Conservation (phyloP, 306 rosid genomes). For the Inga leiocalycina region DNA sequence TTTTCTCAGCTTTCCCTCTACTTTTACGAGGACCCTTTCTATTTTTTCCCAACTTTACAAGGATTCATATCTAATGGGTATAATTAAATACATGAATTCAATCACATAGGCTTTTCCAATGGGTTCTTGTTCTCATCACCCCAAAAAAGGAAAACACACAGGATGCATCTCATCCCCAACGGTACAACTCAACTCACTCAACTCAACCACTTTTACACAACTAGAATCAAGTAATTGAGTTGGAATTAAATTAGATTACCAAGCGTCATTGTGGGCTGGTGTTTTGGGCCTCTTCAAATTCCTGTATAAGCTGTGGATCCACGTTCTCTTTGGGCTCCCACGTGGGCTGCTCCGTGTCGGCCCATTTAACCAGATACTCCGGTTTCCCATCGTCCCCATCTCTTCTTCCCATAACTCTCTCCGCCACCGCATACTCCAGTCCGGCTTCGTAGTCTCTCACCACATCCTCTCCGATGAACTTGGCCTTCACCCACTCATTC, state of each 20-base stretch:
- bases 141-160: no score
- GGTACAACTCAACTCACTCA: no score
- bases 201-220: no score
- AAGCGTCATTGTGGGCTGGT: background rate
- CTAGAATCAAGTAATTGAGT: no score
- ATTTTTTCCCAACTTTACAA: no score
- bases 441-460: constrained; percentile 80
- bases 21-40: background rate
- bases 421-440: constrained; percentile 86
- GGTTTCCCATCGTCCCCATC: constrained; percentile 63
- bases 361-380: constrained; percentile 84
- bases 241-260: no score
- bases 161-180: no score
- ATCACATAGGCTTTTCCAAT: no score
- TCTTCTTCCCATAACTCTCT: constrained; percentile 68
- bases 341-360: constrained; percentile 75
- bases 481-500: constrained; percentile 77
- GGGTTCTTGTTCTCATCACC: no score
- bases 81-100: no score
- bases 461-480: constrained; percentile 70
- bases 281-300: constrained; percentile 36
- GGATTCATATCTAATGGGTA: no score
- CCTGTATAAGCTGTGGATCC: constrained; percentile 57
- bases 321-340: constrained; percentile 94
- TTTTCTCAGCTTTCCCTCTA: background rate